Evolutionary conservation across 108 stramenopile species (phyloP).

Genomic region (Discostella stelligeroides): DNA sequence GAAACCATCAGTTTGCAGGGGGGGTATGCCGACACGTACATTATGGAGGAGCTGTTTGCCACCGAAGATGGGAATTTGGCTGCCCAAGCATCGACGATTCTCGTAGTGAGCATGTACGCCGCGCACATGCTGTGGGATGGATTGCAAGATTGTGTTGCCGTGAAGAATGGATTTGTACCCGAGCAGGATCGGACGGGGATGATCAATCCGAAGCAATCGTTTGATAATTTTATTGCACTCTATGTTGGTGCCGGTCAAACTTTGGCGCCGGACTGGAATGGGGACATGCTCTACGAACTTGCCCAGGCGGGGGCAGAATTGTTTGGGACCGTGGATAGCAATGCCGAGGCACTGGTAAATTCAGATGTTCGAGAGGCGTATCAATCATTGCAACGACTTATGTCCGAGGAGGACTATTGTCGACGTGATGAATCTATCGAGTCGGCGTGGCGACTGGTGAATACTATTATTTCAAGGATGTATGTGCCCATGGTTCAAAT

Average conservation of each 20-base stretch:
- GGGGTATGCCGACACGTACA: slow-evolving; percentile 61
- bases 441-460: slow-evolving; percentile 58
- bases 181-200: slow-evolving; percentile 60
- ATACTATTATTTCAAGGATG: slow-evolving; percentile 67
- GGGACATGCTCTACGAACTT: slow-evolving; percentile 72
- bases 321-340: slow-evolving; percentile 45
- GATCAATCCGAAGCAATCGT: slow-evolving; percentile 50
- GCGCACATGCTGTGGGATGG: slow-evolving; percentile 67
- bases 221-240: slow-evolving; percentile 83
- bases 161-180: slow-evolving; percentile 45
- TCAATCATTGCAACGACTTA: slow-evolving; percentile 54
- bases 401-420: slow-evolving; percentile 47
- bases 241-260: slow-evolving; percentile 75
- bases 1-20: slow-evolving; percentile 34
- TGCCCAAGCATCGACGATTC: slow-evolving; percentile 56
- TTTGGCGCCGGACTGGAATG: slow-evolving; percentile 53
- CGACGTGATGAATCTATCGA: slow-evolving; percentile 46
- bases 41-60: slow-evolving; percentile 47
- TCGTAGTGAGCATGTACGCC: slow-evolving; percentile 76
- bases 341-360: slow-evolving; percentile 63
- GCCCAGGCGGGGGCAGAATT: slow-evolving; percentile 52
- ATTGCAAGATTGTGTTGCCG: slow-evolving; percentile 51
- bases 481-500: slow-evolving; percentile 71
- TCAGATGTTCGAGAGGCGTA: slow-evolving; percentile 60
- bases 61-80: slow-evolving; percentile 37